Base-by-base conservation (phyloP, 768 basidiomycete genomes). In the Leccinum truebloodii region DNA sequence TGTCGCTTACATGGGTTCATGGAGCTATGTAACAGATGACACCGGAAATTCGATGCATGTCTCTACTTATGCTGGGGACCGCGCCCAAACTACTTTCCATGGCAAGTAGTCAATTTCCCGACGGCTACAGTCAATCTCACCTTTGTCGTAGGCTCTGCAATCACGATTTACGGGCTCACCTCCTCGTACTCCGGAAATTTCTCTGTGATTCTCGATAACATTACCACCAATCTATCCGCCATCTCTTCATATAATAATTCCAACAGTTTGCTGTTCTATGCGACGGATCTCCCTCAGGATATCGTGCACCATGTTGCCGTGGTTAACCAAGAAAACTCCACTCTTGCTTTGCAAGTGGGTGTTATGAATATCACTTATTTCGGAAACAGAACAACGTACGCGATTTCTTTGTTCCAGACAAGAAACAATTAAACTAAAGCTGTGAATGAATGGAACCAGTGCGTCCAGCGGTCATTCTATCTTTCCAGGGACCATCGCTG, bases 401-500 rank as follows among this genome's bases (percentile, higher is more conserved):
- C 63, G n/a, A 52, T 61, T 58, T 52, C 52, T 52, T 58, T 34
- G 22, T 24, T 53, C 35, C 35, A 3, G 22, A 35, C 41, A 7
- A 48, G 37, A 41, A n/a, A 0, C 3, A 41, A 41, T 24, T 24
- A n/a, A 13, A 28, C 37, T 6, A 7, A 6, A 8, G 30, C 54
- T 68, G 48, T 44, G 37, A 62, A 69, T 69, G 35, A 60, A 62
- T 58, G 59, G 66, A 14, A 56, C 72, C 44, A 61, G 55, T 54
- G 37, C 64, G 9, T 59, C 65, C 4, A 59, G 59, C 39, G 55
- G 58, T 34, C 55, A 53, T 34, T 72, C 78, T 1, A 73, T 79
- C 20, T 60, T 82, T 2, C 75, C 75, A 61, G 87, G 89, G 48
- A 85, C 88, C 2, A 84, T 89, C 58, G 88, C 88, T 20, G 89